A percentile compares a stretch with the other conserved stretches of the same genome.
Evolutionary conservation across 345 rosid genomes (phyloP).

Genomic region (Combretum micranthum): DNA sequence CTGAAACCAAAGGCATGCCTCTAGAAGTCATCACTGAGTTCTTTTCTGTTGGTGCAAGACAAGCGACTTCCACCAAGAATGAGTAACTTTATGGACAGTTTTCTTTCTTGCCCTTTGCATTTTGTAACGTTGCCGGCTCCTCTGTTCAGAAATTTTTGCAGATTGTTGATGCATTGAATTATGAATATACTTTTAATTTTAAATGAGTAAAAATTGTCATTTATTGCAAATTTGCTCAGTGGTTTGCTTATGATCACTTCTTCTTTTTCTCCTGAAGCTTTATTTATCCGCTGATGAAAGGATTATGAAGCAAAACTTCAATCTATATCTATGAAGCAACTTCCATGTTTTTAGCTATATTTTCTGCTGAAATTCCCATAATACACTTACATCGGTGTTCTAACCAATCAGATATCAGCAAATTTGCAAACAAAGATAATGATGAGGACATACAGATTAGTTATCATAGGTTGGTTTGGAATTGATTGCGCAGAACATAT

Average conservation of each 20-base stretch:
- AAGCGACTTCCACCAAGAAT: conserved; percentile 34
- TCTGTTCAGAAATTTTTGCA: not conserved
- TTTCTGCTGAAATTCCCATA: too few relatives aligned
- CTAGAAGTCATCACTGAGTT: conserved; percentile 95
- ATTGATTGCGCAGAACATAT: too few relatives aligned
- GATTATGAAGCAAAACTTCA: too few relatives aligned
- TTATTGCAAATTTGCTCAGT: too few relatives aligned
- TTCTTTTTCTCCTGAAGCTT: not conserved
- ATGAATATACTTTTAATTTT: conserved; percentile 3
- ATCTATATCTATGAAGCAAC: too few relatives aligned
- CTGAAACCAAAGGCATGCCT: conserved; percentile 98
- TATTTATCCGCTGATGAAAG: not conserved
- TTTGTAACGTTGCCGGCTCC: too few relatives aligned
- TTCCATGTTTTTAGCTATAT: too few relatives aligned
- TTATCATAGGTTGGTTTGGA: too few relatives aligned
- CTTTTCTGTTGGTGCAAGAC: conserved; percentile 86
- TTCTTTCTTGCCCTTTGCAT: not conserved
- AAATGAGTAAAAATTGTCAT: not conserved
- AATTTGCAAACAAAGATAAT: too few relatives aligned
- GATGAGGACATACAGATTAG: too few relatives aligned
- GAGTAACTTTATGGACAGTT: conserved; percentile 15
- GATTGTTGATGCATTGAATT: not conserved
- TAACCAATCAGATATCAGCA: too few relatives aligned
- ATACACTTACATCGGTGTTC: too few relatives aligned
- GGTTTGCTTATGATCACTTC: not conserved